Evolutionary conservation across 495 filamentous ascomycete species (phyloP).

Genomic region (Parmelia sp.): DNA sequence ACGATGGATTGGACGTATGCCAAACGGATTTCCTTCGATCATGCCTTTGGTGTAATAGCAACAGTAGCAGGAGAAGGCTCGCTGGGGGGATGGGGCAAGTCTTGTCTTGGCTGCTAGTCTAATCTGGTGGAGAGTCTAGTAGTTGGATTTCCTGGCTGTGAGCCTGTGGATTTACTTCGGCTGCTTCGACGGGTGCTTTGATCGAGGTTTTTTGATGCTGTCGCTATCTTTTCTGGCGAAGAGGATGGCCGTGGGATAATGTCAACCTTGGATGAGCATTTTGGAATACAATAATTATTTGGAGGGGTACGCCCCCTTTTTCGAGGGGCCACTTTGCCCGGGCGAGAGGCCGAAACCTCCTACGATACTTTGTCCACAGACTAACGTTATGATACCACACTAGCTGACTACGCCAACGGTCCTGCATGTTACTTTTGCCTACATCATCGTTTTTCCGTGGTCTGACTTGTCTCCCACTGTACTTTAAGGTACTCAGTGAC

Average conservation of each 20-base stretch:
- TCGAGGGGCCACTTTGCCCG: slow-evolving; percentile 19
- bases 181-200: slow-evolving; percentile 4
- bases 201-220: background rate
- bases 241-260: slow-evolving; percentile 3
- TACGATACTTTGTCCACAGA: slow-evolving; percentile 3
- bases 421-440: background rate
- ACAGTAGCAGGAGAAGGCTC: slow-evolving; percentile 3
- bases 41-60: slow-evolving; percentile 16
- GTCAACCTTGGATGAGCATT: background rate
- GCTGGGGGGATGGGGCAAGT: slow-evolving; percentile 10
- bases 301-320: slow-evolving; percentile 20
- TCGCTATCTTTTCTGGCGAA: background rate
- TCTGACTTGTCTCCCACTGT: background rate
- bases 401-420: background rate
- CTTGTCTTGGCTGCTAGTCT: slow-evolving; percentile 21
- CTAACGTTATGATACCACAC: slow-evolving; percentile 10
- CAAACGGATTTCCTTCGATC: slow-evolving; percentile 20
- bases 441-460: background rate
- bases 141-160: slow-evolving; percentile 7
- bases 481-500: too few species aligned
- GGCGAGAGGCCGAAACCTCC: slow-evolving; percentile 1
- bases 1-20: slow-evolving; percentile 20
- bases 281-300: slow-evolving; percentile 11
- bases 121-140: slow-evolving; percentile 19
- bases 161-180: background rate